phyloP scores from a whole-genome alignment of 257 asterid species.

The Lycium barbarum region DNA sequence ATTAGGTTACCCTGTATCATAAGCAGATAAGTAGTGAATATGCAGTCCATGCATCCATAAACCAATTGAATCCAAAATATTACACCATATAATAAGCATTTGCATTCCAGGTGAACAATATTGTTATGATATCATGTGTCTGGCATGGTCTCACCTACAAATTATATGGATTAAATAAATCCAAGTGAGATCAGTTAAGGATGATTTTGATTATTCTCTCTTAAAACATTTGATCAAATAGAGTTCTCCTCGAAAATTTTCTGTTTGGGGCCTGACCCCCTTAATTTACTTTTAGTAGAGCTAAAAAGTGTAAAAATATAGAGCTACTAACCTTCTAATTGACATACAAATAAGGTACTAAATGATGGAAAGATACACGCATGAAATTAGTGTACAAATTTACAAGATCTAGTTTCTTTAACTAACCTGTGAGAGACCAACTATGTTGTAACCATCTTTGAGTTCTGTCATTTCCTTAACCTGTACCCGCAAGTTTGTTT shows the following conservation, averaged over 20 bases:
- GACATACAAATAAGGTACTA: neutral
- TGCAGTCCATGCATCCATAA: slow-evolving; percentile 5
- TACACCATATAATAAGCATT: neutral
- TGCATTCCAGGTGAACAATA: neutral
- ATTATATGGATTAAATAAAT: neutral
- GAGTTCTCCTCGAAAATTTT: neutral
- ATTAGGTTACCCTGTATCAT: slow-evolving; percentile 83
- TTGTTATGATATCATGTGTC: neutral
- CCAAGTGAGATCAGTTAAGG: neutral
- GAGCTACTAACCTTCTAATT: neutral
- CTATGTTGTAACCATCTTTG: slow-evolving; percentile 81
- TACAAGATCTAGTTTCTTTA: slow-evolving; percentile 16
- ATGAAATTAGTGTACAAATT: slow-evolving; percentile 5
- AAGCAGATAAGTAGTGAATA: slow-evolving; percentile 32
- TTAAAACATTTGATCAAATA: neutral
- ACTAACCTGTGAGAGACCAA: slow-evolving; percentile 95
- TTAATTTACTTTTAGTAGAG: neutral
- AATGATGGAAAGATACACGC: neutral
- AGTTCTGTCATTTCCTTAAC: slow-evolving; percentile 89
- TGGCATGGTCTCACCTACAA: neutral
- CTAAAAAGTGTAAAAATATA: neutral
- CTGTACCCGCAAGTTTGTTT: slow-evolving; percentile 49
- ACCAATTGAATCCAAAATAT: neutral
- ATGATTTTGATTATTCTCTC: neutral
- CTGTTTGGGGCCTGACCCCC: neutral